Evolutionary conservation across 768 basidiomycete genomes (phyloP).

Genomic region (Termitomyces bulborhizus): DNA sequence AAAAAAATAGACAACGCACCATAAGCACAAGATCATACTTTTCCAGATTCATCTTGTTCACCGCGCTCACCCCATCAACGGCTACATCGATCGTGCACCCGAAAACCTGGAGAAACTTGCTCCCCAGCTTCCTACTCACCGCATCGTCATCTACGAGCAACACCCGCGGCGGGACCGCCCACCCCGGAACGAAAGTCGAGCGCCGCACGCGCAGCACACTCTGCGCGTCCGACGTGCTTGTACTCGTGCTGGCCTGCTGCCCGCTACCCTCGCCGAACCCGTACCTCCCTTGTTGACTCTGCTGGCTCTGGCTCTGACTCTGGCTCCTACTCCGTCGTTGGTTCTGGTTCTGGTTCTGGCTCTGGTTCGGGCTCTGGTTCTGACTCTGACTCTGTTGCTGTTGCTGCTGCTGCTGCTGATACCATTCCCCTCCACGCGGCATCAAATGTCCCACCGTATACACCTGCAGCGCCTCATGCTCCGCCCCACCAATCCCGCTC

Average conservation of each 20-base stretch:
- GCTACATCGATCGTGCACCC: conserved; percentile 94
- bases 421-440: conserved; percentile 33
- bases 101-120: conserved; percentile 93
- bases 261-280: not conserved
- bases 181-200: conserved; percentile 80
- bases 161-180: conserved; percentile 88
- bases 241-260: not conserved
- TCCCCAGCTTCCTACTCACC: conserved; percentile 80
- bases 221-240: not conserved
- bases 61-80: conserved; percentile 87
- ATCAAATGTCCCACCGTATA: conserved; percentile 77
- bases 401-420: not conserved
- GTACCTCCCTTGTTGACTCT: conserved; percentile 28
- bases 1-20: conserved; percentile 42
- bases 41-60: conserved; percentile 93
- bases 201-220: conserved; percentile 55
- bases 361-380: not conserved
- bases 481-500: not conserved
- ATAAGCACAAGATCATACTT: conserved; percentile 96
- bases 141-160: conserved; percentile 94
- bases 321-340: not conserved
- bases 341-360: not conserved
- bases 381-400: no score
- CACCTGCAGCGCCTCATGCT: conserved; percentile 69
- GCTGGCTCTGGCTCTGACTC: conserved; percentile 1